phyloP scores from a whole-genome alignment of 108 stramenopile species.

The Schizochytrium sp. region DNA sequence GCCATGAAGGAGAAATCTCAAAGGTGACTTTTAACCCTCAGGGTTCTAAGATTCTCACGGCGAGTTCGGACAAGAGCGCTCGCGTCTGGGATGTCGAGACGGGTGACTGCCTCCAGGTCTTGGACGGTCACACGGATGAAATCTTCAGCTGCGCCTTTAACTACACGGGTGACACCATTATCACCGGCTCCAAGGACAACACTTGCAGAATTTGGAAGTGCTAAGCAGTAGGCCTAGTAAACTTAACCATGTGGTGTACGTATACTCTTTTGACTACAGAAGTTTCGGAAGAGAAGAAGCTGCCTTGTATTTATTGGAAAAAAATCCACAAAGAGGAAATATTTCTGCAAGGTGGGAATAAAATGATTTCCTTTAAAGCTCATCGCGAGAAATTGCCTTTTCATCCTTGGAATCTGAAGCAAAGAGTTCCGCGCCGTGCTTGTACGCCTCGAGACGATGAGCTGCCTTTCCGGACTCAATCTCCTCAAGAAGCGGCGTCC shows the following conservation, averaged over 20 bases:
- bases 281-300: not conserved
- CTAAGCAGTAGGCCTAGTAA: not conserved
- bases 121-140: constrained; percentile 62
- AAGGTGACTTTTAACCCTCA: constrained; percentile 52
- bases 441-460: not conserved
- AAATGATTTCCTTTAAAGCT: not conserved
- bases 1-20: constrained; percentile 62
- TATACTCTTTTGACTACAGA: not conserved
- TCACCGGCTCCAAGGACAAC: constrained; percentile 58
- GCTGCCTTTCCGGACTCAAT: not conserved
- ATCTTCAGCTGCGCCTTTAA: constrained; percentile 62
- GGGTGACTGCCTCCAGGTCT: constrained; percentile 51
- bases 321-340: no score
- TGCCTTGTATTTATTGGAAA: no score
- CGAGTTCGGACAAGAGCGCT: constrained; percentile 53
- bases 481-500: not conserved
- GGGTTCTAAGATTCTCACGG: constrained; percentile 49
- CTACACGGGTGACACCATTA: constrained; percentile 59
- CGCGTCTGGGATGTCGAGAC: constrained; percentile 53
- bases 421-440: not conserved
- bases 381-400: not conserved
- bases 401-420: not conserved
- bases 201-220: constrained; percentile 57
- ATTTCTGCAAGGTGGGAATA: no score
- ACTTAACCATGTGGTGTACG: not conserved